A percentile compares a stretch with the other conserved stretches of the same genome.
Conservation (phyloP, 75 land plant species). For the Pinus albicaulis region DNA sequence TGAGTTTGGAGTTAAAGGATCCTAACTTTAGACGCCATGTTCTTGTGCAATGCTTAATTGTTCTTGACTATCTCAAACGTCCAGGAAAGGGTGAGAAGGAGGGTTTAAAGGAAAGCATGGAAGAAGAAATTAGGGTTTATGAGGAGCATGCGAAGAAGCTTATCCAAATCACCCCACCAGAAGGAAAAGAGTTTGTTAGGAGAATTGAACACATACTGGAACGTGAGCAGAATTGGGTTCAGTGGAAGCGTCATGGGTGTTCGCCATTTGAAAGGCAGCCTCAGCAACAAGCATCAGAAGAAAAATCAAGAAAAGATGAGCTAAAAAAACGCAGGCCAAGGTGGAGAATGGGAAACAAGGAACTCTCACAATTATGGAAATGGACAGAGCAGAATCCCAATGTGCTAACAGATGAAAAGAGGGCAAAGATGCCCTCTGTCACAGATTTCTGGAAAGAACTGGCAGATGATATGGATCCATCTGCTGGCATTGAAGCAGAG, state of each 20-base stretch:
- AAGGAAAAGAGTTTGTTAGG: conserved; percentile 85
- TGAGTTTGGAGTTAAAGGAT: conserved; percentile 97
- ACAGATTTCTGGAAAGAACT: conserved; percentile 87
- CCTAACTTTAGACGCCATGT: conserved; percentile 96
- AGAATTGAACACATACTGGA: conserved; percentile 93
- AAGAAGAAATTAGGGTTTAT: conserved; percentile 79
- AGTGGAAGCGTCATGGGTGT: conserved; percentile 99
- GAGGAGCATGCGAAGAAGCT: conserved; percentile 95
- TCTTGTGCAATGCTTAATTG: conserved; percentile 91
- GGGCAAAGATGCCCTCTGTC: conserved; percentile 72
- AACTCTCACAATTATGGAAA: conserved; percentile 93
- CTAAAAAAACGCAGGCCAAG: conserved; percentile 62
- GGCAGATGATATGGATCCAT: conserved; percentile 94
- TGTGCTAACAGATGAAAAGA: conserved; percentile 84
- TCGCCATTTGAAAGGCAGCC: conserved; percentile 76
- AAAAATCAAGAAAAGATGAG: conserved; percentile 57
- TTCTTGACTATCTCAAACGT: conserved; percentile 90
- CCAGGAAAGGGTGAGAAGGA: conserved; percentile 78
- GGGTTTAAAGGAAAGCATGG: conserved; percentile 67
- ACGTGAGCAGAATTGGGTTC: conserved; percentile 97
- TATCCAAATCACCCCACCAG: conserved; percentile 83
- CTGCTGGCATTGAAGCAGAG: conserved; percentile 95
- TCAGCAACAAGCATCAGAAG: conserved; percentile 34
- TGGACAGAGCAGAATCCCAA: conserved; percentile 99
- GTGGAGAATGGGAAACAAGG: conserved; percentile 98